A percentile compares a stretch with the other conserved stretches of the same genome.
phyloP scores from a whole-genome alignment of 768 basidiomycete species.

The Tylopilus balloui region DNA sequence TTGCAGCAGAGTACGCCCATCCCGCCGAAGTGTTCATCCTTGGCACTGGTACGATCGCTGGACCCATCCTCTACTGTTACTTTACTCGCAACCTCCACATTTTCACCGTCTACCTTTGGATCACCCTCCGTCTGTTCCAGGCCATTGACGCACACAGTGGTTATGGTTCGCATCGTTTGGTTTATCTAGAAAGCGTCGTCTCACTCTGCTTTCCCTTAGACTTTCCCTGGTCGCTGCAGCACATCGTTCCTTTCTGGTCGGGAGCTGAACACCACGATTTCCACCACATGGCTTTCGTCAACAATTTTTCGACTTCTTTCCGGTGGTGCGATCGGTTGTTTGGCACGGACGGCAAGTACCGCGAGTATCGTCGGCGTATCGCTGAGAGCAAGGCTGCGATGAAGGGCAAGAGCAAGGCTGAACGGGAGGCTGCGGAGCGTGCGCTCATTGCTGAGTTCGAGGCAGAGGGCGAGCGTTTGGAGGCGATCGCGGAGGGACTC shows the following conservation, averaged over 20 bases:
- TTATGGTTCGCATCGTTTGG: conserved; percentile 58
- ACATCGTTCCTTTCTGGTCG: conserved; percentile 93
- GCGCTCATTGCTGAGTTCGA: conserved; percentile 67
- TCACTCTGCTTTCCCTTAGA: conserved; percentile 39
- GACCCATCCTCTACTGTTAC: conserved; percentile 83
- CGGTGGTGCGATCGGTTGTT: conserved; percentile 88
- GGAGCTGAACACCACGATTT: conserved; percentile 98
- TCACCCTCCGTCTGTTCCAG: conserved; percentile 90
- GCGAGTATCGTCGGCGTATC: conserved; percentile 67
- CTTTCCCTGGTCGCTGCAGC: conserved; percentile 96
- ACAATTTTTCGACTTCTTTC: conserved; percentile 93
- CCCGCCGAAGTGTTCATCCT: conserved; percentile 95
- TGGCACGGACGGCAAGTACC: conserved; percentile 90
- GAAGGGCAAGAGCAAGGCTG: conserved; percentile 50
- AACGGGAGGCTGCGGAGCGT: conserved; percentile 53
- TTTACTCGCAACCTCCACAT: conserved; percentile 77
- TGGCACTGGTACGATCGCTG: conserved; percentile 84
- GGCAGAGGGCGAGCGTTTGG: conserved; percentile 66
- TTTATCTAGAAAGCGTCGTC: background rate
- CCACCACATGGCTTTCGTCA: conserved; percentile 95
- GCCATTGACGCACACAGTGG: conserved; percentile 97
- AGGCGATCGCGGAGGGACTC: conserved; percentile 48
- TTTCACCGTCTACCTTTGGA: conserved; percentile 90
- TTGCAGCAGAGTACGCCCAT: conserved; percentile 97
- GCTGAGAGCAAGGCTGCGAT: conserved; percentile 53